Conservation (phyloP, 495 filamentous ascomycete species). For the Lophiotrema nucula region DNA sequence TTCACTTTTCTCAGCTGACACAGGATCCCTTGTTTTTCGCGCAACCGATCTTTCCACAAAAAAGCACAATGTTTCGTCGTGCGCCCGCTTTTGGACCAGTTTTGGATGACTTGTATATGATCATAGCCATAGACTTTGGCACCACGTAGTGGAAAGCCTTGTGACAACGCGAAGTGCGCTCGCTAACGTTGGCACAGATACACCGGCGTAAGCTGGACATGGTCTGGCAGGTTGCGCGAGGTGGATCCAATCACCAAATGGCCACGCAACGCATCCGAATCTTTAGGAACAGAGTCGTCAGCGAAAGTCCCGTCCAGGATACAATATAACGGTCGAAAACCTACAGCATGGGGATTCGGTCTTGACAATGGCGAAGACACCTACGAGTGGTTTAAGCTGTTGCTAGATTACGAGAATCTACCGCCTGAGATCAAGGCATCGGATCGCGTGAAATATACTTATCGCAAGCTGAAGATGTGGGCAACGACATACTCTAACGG, state of each 20-base stretch:
- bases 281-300: too few species aligned
- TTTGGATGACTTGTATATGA: background rate
- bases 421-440: background rate
- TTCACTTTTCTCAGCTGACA: too few species aligned
- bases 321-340: background rate
- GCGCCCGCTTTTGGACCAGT: too few species aligned
- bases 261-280: too few species aligned
- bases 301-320: background rate
- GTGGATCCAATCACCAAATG: too few species aligned
- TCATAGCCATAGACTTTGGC: constrained; percentile 2
- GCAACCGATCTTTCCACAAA: too few species aligned
- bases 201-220: background rate
- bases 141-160: background rate
- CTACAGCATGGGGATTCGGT: background rate
- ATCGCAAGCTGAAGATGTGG: background rate
- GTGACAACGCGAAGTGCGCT: background rate
- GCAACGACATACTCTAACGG: background rate
- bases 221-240: too few species aligned
- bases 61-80: too few species aligned
- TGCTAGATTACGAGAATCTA: background rate
- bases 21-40: too few species aligned
- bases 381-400: background rate
- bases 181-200: background rate
- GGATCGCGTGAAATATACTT: background rate
- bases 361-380: background rate